Percentiles rank a stretch among this genome's conserved stretches.
phyloP scores from a whole-genome alignment of 164 flowering plant genomes.

The Vitis vinifera region ASM3070453v1 NC_081818.1:1354501-1355000 shows the following conservation, averaged over 20 bases:
- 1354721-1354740: constrained; percentile 43
- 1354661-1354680: constrained; percentile 52
- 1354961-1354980: constrained; percentile 47
- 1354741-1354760: constrained; percentile 56
- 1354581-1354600: constrained; percentile 21
- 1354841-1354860: constrained; percentile 44
- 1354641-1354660: constrained; percentile 45
- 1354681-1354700: constrained; percentile 53
- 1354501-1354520: neutral
- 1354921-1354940: constrained; percentile 30
- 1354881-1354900: constrained; percentile 24
- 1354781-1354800: constrained; percentile 49
- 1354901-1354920: constrained; percentile 47
- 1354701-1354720: constrained; percentile 28
- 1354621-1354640: constrained; percentile 59
- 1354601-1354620: constrained; percentile 56
- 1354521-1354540: constrained; percentile 24
- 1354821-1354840: constrained; percentile 51
- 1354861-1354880: constrained; percentile 46
- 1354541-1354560: constrained; percentile 62
- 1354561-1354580: constrained; percentile 42
- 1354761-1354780: constrained; percentile 42
- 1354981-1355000: constrained; percentile 41
- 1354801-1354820: constrained; percentile 54
- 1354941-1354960: constrained; percentile 41